Evolutionary conservation across 257 asterid genomes (phyloP), one percentile per base, ranked within the genome.

Genomic region (Solanum ossicruentum): DNA sequence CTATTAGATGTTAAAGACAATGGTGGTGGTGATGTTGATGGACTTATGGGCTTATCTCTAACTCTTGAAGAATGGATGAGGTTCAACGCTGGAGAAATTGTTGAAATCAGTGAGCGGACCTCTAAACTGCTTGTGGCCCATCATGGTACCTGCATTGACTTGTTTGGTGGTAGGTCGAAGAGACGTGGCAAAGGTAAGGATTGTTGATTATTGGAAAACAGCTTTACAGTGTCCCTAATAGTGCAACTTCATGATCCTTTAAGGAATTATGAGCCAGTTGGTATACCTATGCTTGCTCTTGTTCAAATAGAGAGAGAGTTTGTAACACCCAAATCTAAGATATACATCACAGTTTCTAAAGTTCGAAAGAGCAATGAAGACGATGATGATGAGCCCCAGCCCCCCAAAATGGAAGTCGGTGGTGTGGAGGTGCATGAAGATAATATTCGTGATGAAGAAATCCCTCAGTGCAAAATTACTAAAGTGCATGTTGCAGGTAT

Each of bases 41-140:
- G 98, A 71, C 87, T 97, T 61, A 95, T 95, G 97, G 97, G 95
- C 28, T 89, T 97, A 21, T 93, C 99, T 17, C 92, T 97, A 23
- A 92, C 98, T 20, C 98, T 96, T 83, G 97, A 95, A 70, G 98
- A 97, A 85, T 97, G 99, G 99, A 94, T 94, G 98, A 95, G 84
- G 84, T 88, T 97, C 82, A 98, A 95, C 87, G 91, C 97, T 6
- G 98, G 99, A 52, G 96, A 94, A 84, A 90, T 97, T n/a, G 93
- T 91, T 17, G 90, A 90, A 36, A 87, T 89, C 21, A 95, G 92
- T 17, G 98, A 95, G 56, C 90, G 86, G 60, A 97, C 98, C 57
- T 92, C 94, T 60, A 93, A 89, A 85, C 83, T 97, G 88, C 94
- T 97, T 41, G 98, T 96, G 23, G 98, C 99, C 51, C 98, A 97